Evolutionary conservation across 257 asterid genomes (phyloP).

Genomic region (Anisodus tanguticus): DNA sequence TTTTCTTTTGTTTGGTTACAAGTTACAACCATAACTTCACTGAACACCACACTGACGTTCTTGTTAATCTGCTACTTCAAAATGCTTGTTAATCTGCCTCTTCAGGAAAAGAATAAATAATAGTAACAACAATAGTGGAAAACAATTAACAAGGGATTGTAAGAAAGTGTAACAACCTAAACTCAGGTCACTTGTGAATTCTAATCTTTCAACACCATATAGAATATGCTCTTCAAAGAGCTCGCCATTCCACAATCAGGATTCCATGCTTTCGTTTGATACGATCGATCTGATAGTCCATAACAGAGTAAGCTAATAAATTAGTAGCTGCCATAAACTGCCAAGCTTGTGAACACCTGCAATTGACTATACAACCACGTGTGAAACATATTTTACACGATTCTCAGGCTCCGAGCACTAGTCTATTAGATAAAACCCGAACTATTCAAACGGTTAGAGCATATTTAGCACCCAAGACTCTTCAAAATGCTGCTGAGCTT

Average conservation of each 20-base stretch:
- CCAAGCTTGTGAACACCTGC: too few relatives aligned
- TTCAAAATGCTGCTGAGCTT: constrained; percentile 62
- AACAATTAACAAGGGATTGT: not conserved
- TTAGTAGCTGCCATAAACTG: not conserved
- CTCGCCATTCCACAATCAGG: not conserved
- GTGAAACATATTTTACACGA: constrained; percentile 16
- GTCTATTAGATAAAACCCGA: not conserved
- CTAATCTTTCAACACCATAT: not conserved
- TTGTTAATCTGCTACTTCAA: constrained; percentile 15
- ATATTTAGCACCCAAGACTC: constrained; percentile 59
- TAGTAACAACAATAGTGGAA: not conserved
- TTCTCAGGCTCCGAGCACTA: not conserved
- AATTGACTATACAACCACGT: too few relatives aligned
- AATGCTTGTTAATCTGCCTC: not conserved
- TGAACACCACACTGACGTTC: not conserved
- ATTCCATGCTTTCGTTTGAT: not conserved
- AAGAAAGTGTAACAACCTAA: not conserved
- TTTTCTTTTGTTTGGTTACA: not conserved
- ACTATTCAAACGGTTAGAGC: not conserved
- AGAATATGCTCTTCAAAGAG: not conserved
- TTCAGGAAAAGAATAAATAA: not conserved
- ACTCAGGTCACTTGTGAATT: not conserved
- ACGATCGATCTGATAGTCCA: not conserved
- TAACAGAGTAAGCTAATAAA: not conserved
- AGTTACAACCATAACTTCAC: constrained; percentile 2